Percentiles rank a stretch among this genome's conserved stretches.
phyloP scores from a whole-genome alignment of 148 eudicot genomes.

The Drosera capensis region DNA sequence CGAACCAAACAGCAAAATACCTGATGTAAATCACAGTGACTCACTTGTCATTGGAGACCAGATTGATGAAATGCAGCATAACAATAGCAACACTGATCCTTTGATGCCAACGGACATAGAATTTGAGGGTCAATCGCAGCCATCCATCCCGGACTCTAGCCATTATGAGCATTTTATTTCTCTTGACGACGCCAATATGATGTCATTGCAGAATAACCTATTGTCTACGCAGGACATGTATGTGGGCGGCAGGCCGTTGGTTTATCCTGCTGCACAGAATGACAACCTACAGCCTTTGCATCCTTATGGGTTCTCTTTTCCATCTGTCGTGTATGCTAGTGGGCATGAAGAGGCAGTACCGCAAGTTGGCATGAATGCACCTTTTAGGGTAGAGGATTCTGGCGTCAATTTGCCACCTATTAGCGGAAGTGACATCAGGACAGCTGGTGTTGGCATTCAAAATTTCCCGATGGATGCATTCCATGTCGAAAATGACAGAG shows the following conservation, averaged over 20 bases:
- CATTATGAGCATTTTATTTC: conserved; percentile 19
- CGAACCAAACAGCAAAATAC: conserved; percentile 18
- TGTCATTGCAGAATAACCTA: conserved; percentile 18
- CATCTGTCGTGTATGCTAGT: conserved; percentile 24
- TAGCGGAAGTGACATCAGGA: conserved; percentile 19
- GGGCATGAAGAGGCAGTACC: conserved; percentile 19
- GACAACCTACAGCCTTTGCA: conserved; percentile 23
- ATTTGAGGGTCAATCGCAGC: conserved; percentile 19
- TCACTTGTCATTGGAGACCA: conserved; percentile 14
- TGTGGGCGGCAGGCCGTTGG: conserved; percentile 15
- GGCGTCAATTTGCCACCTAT: conserved; percentile 18
- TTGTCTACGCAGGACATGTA: conserved; percentile 17
- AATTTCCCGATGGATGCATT: conserved; percentile 24
- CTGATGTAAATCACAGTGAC: conserved; percentile 21
- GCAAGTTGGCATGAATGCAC: conserved; percentile 16
- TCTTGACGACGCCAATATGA: conserved; percentile 17
- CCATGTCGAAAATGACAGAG: conserved; percentile 26
- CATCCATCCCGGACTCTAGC: conserved; percentile 18
- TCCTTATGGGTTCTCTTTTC: conserved; percentile 18
- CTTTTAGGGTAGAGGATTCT: conserved; percentile 16
- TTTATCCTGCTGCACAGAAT: conserved; percentile 20
- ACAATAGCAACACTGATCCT: conserved; percentile 14
- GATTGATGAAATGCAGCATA: conserved; percentile 16
- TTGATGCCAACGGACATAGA: conserved; percentile 20
- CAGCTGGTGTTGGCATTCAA: conserved; percentile 21